Evolutionary conservation across 2,329 filamentous ascomycete species (phyloP).

Genomic region (Lasiodiplodia sp.): DNA sequence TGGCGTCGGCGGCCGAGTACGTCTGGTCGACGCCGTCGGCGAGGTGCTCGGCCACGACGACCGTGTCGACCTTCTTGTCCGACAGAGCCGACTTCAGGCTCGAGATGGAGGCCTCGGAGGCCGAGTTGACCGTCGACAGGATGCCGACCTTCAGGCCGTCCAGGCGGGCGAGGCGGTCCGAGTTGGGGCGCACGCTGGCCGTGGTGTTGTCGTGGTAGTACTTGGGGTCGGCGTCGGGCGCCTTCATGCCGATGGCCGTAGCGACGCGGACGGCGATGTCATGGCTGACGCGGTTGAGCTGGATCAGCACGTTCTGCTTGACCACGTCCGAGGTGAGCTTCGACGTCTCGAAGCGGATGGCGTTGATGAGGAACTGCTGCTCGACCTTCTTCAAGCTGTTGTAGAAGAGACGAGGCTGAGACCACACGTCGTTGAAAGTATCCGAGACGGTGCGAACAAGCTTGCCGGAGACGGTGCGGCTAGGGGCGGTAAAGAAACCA

Average conservation of each 20-base stretch:
- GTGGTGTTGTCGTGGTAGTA: conserved; percentile 77
- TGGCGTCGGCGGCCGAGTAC: conserved; percentile 70
- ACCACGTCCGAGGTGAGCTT: conserved; percentile 65
- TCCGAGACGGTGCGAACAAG: conserved; percentile 66
- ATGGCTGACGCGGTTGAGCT: conserved; percentile 73
- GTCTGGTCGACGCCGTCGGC: conserved; percentile 64
- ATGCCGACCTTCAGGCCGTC: conserved; percentile 70
- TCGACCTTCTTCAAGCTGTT: conserved; percentile 70
- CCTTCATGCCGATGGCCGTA: conserved; percentile 64
- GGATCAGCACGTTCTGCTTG: conserved; percentile 69
- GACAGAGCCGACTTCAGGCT: conserved; percentile 62
- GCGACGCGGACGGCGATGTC: conserved; percentile 72
- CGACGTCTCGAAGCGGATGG: conserved; percentile 73
- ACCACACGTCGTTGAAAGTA: conserved; percentile 76
- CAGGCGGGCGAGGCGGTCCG: conserved; percentile 64
- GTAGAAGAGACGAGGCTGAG: conserved; percentile 75
- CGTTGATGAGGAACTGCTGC: conserved; percentile 76
- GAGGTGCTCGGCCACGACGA: conserved; percentile 68
- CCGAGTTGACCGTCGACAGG: conserved; percentile 60
- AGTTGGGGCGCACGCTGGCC: conserved; percentile 65
- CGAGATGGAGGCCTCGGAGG: conserved; percentile 54
- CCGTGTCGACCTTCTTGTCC: conserved; percentile 61
- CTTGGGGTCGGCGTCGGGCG: conserved; percentile 65
- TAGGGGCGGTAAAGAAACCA: conserved; percentile 74
- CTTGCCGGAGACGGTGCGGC: conserved; percentile 59